Base-by-base conservation (phyloP, 495 filamentous ascomycete genomes). In the Tuber magnatum region DNA sequence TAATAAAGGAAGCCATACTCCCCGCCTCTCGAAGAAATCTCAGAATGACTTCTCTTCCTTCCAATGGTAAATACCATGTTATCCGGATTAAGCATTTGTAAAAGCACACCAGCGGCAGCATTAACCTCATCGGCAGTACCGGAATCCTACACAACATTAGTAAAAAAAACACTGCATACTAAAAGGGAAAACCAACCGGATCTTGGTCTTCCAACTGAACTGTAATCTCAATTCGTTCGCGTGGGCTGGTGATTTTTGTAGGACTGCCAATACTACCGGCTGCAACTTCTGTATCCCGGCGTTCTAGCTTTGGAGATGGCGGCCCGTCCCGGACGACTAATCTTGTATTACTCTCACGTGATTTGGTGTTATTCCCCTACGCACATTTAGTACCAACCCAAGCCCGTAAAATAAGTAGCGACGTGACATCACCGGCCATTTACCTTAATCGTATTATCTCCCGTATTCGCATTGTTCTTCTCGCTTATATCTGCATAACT, bases 11-110 rank as follows among this genome's bases (percentile, higher is more conserved):
- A 35, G 16, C 41, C 73, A 65, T 79, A 79, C 77, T 70, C 28
- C 35, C 56, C 72, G 35, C 75, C 76, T 48, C n/a, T 43, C 32
- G 43, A 38, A 71, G 65, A 48, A 51, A 75, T 61, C 43, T 79
- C 76, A 20, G 77, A 79, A 75, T 79, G 68, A 39, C 76, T 79
- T 70, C 77, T 68, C 44, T 79, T 79, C 65, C 70, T 79, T 39
- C 70, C 22, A 70, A 71, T 48, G 1, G 56, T 6, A 35, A 12
- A 35, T 32, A 35, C 32, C 32, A 35, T 14, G 56, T 35, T 65
- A 65, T 65, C 35, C 28, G 28, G 28, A 18, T 65, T 65, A 28
- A 65, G 56, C 28, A 65, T 35, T 65, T 65, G 56, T 3, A 35
- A 35, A 14, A 65, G 28, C 28, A 35, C 56, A 35, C 28, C 35